A percentile compares a stretch with the other conserved stretches of the same genome.
Evolutionary conservation across 164 flowering plant species (phyloP).

Genomic region (Berberis thunbergii): DNA sequence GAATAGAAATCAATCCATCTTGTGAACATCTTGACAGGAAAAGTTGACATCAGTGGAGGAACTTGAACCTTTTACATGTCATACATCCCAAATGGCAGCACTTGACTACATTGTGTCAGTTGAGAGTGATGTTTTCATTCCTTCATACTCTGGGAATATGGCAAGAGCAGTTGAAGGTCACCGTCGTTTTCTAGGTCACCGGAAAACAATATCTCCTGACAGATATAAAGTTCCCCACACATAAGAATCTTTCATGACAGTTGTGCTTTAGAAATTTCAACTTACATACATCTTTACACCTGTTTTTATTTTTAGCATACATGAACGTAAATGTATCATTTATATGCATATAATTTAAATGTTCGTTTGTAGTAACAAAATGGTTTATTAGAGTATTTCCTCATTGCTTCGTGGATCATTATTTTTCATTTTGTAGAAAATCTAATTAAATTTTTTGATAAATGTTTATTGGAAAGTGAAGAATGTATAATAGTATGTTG

Average conservation of each 20-base stretch:
- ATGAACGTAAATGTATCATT: too few relatives aligned
- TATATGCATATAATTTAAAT: too few relatives aligned
- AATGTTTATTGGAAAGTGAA: too few relatives aligned
- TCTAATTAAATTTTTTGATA: too few relatives aligned
- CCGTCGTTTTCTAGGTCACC: conserved; percentile 88
- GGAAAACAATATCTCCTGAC: conserved; percentile 87
- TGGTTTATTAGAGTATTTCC: too few relatives aligned
- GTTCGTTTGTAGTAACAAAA: too few relatives aligned
- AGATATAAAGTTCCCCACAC: conserved; percentile 26
- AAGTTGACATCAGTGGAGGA: conserved; percentile 69
- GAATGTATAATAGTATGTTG: too few relatives aligned
- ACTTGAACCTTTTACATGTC: conserved; percentile 63
- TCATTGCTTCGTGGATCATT: too few relatives aligned
- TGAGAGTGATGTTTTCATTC: conserved; percentile 91
- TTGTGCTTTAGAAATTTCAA: background rate
- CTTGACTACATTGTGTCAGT: conserved; percentile 94
- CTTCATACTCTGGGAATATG: conserved; percentile 98
- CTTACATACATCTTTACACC: background rate
- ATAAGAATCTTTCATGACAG: background rate
- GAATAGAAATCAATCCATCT: background rate
- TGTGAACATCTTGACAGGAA: conserved; percentile 43
- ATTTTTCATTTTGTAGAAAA: too few relatives aligned
- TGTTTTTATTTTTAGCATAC: too few relatives aligned
- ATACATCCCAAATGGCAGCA: conserved; percentile 96
- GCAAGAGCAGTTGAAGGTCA: conserved; percentile 98